phyloP scores from a whole-genome alignment of 163 green algal genomes.

The Scenedesmus sp. region DNA sequence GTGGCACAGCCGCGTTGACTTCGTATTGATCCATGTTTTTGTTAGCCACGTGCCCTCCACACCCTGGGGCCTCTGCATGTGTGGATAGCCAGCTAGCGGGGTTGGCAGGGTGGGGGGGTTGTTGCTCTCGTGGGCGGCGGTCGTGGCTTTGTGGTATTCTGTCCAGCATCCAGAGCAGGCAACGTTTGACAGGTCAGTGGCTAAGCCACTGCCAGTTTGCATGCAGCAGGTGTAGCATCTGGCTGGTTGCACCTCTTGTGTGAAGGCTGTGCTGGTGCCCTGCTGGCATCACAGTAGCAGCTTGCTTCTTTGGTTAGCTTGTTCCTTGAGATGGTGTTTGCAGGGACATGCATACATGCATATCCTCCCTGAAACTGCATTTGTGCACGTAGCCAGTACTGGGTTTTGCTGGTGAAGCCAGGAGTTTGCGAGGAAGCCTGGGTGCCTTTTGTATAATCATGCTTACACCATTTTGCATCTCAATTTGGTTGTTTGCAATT shows the following conservation, averaged over 20 bases:
- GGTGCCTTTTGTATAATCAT: neutral
- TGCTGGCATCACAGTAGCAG: neutral
- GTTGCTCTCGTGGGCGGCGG: neutral
- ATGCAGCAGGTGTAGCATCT: neutral
- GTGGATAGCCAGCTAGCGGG: slow-evolving; percentile 8
- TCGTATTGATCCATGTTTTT: neutral
- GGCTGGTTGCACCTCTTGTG: slow-evolving; percentile 8
- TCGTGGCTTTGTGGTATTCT: neutral
- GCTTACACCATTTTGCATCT: slow-evolving; percentile 11
- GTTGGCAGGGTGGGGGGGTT: neutral
- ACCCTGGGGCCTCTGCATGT: neutral
- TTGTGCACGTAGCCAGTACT: neutral
- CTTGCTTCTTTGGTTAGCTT: neutral
- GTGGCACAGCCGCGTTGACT: neutral
- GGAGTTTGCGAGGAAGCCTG: neutral
- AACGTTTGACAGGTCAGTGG: neutral
- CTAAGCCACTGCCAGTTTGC: neutral
- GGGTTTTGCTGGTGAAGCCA: neutral
- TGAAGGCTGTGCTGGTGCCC: neutral
- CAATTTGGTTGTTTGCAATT: neutral
- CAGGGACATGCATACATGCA: neutral
- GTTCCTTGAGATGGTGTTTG: neutral
- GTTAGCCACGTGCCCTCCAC: neutral
- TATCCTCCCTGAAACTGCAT: neutral
- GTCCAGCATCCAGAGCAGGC: neutral